Conservation (phyloP, 495 filamentous ascomycete species). For the Podospora anserina region DNA sequence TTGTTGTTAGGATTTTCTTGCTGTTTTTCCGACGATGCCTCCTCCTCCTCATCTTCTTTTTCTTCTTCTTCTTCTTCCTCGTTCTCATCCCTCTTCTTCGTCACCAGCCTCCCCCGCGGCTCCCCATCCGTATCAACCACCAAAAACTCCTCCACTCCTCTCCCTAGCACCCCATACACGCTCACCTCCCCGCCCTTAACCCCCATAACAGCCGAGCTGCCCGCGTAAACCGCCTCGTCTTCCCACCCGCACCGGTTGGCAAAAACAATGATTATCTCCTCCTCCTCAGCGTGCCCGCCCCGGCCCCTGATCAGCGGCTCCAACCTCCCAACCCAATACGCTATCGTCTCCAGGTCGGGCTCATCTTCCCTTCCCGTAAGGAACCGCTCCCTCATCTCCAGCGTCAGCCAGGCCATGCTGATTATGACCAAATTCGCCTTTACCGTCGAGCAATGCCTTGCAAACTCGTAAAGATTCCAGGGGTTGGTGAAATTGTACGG, state of each 20-base stretch:
- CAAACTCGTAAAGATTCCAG: slow-evolving; percentile 80
- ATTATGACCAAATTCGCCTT: slow-evolving; percentile 71
- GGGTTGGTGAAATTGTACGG: slow-evolving; percentile 65
- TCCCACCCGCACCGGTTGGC: slow-evolving; percentile 80
- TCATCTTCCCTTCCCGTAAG: slow-evolving; percentile 38
- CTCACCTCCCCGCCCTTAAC: slow-evolving; percentile 65
- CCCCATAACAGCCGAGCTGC: slow-evolving; percentile 79
- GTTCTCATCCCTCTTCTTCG: slow-evolving; percentile 6
- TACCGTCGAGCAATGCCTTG: slow-evolving; percentile 63
- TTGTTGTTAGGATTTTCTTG: not conserved
- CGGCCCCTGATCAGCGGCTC: slow-evolving; percentile 64
- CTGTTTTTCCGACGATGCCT: not conserved
- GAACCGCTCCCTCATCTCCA: slow-evolving; percentile 47
- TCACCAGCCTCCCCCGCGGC: slow-evolving; percentile 32
- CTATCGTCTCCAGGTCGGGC: slow-evolving; percentile 76
- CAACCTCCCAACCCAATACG: slow-evolving; percentile 82
- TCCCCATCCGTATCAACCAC: slow-evolving; percentile 56
- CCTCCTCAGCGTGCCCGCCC: slow-evolving; percentile 52
- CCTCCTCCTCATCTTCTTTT: not conserved
- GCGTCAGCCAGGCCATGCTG: slow-evolving; percentile 86
- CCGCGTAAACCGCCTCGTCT: slow-evolving; percentile 70
- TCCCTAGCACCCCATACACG: slow-evolving; percentile 64
- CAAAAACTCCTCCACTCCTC: slow-evolving; percentile 61
- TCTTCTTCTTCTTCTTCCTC: slow-evolving; percentile 5
- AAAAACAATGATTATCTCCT: slow-evolving; percentile 62